Conservation (phyloP, 2,329 filamentous ascomycete species). For the Aphanocladium album region DNA sequence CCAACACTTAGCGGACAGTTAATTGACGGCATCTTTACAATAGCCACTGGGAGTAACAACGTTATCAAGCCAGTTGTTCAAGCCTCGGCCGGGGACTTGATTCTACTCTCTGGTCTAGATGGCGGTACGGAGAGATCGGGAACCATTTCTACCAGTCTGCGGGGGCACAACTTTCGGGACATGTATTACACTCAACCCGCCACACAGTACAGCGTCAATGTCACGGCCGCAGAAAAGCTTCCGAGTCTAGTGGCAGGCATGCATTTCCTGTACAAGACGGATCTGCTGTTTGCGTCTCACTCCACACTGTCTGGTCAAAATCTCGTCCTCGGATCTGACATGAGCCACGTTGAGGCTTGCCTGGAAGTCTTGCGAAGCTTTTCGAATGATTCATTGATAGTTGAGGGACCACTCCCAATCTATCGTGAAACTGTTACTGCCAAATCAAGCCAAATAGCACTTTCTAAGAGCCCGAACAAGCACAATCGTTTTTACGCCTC, state of each 20-base stretch:
- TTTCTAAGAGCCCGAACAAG: conserved; percentile 99
- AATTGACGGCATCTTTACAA: conserved; percentile 72
- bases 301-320: not conserved
- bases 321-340: not conserved
- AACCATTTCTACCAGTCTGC: not conserved
- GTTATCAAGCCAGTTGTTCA: conserved; percentile 97
- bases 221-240: not conserved
- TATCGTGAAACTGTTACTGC: conserved; percentile 92
- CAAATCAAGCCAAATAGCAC: conserved; percentile 86
- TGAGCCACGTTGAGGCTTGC: not conserved
- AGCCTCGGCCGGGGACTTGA: conserved; percentile 91
- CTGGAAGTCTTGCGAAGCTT: not conserved
- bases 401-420: conserved; percentile 95
- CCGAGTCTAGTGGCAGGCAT: conserved; percentile 84
- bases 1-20: conserved; percentile 55
- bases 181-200: not conserved
- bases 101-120: not conserved
- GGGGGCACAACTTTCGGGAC: not conserved
- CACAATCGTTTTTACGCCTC: conserved; percentile 99
- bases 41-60: conserved; percentile 68
- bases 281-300: conserved; percentile 99
- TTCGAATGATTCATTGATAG: conserved; percentile 92
- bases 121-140: not conserved
- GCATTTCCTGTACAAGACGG: conserved; percentile 97
- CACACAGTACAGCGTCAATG: not conserved